phyloP scores from a whole-genome alignment of 352 stramenopile species.

The Blastocystis sp. region DNA sequence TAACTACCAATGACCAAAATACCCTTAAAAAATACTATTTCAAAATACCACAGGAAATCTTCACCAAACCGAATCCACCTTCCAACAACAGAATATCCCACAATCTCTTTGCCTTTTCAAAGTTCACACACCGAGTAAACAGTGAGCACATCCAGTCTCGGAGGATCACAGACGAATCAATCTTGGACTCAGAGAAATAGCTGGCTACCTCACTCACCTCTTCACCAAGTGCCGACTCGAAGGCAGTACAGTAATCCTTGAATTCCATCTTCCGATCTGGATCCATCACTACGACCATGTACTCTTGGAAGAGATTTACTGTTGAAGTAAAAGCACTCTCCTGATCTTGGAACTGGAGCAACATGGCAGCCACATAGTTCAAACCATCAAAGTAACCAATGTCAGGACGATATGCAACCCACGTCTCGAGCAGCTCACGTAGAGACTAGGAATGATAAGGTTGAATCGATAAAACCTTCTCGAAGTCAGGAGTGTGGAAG shows the following conservation, averaged over 20 bases:
- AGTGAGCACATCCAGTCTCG: constrained; percentile 54
- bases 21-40: neutral
- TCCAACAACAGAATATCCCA: constrained; percentile 61
- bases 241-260: constrained; percentile 33
- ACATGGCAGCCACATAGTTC: constrained; percentile 53
- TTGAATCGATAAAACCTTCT: neutral
- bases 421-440: constrained; percentile 49
- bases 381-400: constrained; percentile 60
- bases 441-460: neutral
- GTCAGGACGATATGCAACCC: constrained; percentile 32
- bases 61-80: constrained; percentile 47
- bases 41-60: constrained; percentile 51
- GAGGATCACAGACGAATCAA: constrained; percentile 1
- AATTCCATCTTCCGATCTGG: constrained; percentile 31
- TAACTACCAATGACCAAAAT: neutral
- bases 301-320: constrained; percentile 51
- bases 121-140: constrained; percentile 53
- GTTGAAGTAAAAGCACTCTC: constrained; percentile 52
- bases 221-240: constrained; percentile 9
- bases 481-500: constrained; percentile 23
- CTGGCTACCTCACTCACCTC: neutral
- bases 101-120: constrained; percentile 52
- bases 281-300: constrained; percentile 33
- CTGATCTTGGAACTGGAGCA: constrained; percentile 53
- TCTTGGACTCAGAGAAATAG: constrained; percentile 28